A percentile compares a stretch with the other conserved stretches of the same genome.
Conservation (phyloP, 306 rosid species). For the Prunus padus region DNA sequence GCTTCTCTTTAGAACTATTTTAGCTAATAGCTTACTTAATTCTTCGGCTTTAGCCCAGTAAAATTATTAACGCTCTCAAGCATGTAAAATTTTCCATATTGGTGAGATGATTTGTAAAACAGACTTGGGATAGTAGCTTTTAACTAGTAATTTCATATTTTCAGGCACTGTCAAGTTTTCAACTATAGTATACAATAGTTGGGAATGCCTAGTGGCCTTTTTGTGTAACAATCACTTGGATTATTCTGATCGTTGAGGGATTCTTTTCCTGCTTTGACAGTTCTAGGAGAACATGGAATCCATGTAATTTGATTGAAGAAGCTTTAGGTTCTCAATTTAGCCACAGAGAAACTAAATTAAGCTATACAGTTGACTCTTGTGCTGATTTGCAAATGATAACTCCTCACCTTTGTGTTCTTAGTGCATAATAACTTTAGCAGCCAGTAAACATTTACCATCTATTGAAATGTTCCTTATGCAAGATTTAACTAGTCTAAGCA, state of each 20-base stretch:
- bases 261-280: background rate
- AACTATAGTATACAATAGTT: background rate
- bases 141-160: background rate
- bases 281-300: background rate
- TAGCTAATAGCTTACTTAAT: background rate
- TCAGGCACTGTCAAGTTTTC: constrained; percentile 2
- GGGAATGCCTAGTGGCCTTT: background rate
- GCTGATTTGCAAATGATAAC: background rate
- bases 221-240: background rate
- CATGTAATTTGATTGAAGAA: background rate
- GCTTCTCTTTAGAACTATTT: background rate
- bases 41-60: background rate
- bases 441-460: background rate
- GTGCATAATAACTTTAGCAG: background rate
- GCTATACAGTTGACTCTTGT: background rate
- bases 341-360: background rate
- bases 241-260: background rate
- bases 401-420: constrained; percentile 1
- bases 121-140: background rate
- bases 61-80: background rate
- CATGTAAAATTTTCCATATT: background rate
- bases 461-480: background rate
- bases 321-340: background rate
- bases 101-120: background rate
- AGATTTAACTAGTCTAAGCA: background rate